Evolutionary conservation across 139 green algal genomes (phyloP).

Genomic region (Closterium sp.): DNA sequence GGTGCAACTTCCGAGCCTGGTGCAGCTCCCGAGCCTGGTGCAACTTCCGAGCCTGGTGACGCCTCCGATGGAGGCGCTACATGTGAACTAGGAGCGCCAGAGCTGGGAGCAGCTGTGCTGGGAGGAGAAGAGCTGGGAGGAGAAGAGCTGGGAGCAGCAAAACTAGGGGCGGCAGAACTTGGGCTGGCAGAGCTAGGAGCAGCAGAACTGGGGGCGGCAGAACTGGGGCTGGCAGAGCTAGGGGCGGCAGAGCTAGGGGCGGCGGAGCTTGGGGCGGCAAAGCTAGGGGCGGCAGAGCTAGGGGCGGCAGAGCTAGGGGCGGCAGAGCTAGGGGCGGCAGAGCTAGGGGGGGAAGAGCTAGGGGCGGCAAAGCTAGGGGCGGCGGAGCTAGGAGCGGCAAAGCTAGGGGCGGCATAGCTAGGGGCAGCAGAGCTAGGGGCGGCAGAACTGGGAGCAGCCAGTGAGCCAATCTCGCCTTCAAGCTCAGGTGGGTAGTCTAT

Average conservation of each 20-base stretch:
- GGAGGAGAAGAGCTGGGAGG: not conserved
- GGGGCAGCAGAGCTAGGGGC: not conserved
- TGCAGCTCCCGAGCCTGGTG: not conserved
- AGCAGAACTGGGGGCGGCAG: not conserved
- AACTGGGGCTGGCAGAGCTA: not conserved
- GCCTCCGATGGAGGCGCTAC: no score
- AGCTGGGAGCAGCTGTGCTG: not conserved
- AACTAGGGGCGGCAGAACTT: not conserved
- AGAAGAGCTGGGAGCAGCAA: not conserved
- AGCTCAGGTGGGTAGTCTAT: not conserved
- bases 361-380: not conserved
- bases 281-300: not conserved
- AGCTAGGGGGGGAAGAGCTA: not conserved
- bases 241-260: not conserved
- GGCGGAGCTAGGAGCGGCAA: not conserved
- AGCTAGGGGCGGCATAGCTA: not conserved
- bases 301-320: not conserved
- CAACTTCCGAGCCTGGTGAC: not conserved
- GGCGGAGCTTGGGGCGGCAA: not conserved
- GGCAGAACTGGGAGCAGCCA: not conserved
- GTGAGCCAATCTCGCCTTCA: not conserved
- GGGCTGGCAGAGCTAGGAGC: no score
- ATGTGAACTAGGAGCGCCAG: not conserved
- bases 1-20: not conserved
- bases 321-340: not conserved